phyloP scores from a whole-genome alignment of 345 rosid species.

The Eucalyptus caleyi region DNA sequence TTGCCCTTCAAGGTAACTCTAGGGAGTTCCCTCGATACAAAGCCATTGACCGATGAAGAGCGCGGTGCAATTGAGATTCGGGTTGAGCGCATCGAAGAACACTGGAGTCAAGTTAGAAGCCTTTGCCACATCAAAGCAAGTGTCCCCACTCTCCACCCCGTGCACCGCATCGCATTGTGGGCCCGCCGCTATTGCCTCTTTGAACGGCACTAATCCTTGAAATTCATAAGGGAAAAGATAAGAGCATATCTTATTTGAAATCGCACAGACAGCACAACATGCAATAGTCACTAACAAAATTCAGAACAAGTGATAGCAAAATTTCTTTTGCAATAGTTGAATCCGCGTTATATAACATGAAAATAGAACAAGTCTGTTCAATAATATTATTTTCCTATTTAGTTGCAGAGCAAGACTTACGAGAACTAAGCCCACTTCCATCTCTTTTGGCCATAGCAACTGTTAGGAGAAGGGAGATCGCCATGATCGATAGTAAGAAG shows the following conservation, averaged over 20 bases:
- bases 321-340: neutral
- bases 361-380: neutral
- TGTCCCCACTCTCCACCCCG: neutral
- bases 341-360: fast-evolving
- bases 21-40: neutral
- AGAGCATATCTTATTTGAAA: neutral
- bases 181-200: fast-evolving
- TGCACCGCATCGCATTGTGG: neutral
- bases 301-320: neutral
- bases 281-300: neutral
- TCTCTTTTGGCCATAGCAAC: neutral
- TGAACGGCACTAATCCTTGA: neutral
- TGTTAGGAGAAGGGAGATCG: neutral
- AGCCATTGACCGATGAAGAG: neutral
- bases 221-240: neutral
- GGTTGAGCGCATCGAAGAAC: neutral
- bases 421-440: neutral
- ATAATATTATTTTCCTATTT: neutral
- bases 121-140: neutral
- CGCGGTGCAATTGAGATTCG: neutral
- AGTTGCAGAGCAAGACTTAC: neutral
- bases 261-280: neutral
- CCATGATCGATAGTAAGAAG: neutral
- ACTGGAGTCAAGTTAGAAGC: neutral
- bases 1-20: neutral